These are phyloP conservation scores for Cyphellophora europaea DNA, from an alignment of 2,329 filamentous ascomycete genomes.

Conservation along the genomic window DNA sequence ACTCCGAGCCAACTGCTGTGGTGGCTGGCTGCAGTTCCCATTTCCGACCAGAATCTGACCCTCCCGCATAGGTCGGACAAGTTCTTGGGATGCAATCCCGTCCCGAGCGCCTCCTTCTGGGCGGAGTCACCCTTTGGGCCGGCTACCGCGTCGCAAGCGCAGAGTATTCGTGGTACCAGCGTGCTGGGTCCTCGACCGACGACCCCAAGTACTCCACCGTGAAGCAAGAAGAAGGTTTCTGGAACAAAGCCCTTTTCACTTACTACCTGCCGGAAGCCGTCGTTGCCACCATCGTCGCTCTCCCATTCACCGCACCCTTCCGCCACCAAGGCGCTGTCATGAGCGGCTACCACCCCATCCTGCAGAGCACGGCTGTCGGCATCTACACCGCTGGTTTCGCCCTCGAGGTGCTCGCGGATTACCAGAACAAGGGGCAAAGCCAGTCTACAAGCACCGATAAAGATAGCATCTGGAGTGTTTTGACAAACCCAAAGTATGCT, in stretches of 20 bases:
- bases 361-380: constrained; percentile 40
- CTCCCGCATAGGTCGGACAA: too few relatives aligned
- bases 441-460: neutral
- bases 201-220: constrained; percentile 45
- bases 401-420: constrained; percentile 48
- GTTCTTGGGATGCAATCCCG: constrained; percentile 42
- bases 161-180: constrained; percentile 30
- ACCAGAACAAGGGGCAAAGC: constrained; percentile 25
- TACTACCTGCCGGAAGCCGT: constrained; percentile 49
- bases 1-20: too few relatives aligned
- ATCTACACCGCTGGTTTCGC: constrained; percentile 48
- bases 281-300: constrained; percentile 46
- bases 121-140: constrained; percentile 50
- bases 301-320: constrained; percentile 50
- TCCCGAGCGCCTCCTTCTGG: constrained; percentile 46
- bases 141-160: constrained; percentile 47
- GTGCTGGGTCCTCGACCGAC: constrained; percentile 41
- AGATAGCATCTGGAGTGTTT: neutral
- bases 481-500: constrained; percentile 1
- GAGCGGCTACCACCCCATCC: constrained; percentile 10
- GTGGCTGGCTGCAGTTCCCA: too few relatives aligned
- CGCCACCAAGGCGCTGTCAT: constrained; percentile 23
- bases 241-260: constrained; percentile 46
- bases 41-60: too few relatives aligned
- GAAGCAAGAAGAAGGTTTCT: constrained; percentile 47